Percentiles rank a stretch among this genome's conserved stretches.
phyloP scores from a whole-genome alignment of 257 asterid species.

The Nicotiana tabacum region DNA sequence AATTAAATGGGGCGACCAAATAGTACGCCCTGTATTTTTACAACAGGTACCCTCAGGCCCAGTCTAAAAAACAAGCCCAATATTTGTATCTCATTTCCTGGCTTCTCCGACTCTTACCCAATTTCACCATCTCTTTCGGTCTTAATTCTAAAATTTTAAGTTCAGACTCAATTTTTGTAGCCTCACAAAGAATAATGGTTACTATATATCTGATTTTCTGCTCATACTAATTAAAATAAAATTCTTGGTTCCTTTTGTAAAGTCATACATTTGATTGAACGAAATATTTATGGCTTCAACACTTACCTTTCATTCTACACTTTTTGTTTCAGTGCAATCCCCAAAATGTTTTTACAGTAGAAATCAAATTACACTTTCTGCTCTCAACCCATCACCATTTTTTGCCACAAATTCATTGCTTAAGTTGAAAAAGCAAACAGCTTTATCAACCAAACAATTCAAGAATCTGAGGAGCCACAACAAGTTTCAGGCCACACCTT shows the following conservation, averaged over 20 bases:
- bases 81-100: too few relatives aligned
- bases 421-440: conserved; percentile 31
- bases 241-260: background rate
- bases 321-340: background rate
- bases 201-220: background rate
- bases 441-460: conserved; percentile 21
- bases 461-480: conserved; percentile 26
- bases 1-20: too few relatives aligned
- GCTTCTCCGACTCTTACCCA: too few relatives aligned
- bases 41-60: too few relatives aligned
- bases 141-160: too few relatives aligned
- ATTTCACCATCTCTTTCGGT: background rate
- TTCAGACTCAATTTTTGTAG: background rate
- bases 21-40: too few relatives aligned
- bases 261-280: too few relatives aligned
- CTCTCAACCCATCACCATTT: conserved; percentile 25
- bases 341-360: conserved; percentile 10
- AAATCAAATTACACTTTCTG: background rate
- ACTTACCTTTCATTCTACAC: background rate
- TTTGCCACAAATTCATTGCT: conserved; percentile 25
- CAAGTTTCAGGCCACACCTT: conserved; percentile 22
- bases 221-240: background rate
- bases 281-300: background rate
- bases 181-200: background rate
- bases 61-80: too few relatives aligned